Evolutionary conservation across 768 basidiomycete genomes (phyloP).

Genomic region (Macrocybe gigantea): DNA sequence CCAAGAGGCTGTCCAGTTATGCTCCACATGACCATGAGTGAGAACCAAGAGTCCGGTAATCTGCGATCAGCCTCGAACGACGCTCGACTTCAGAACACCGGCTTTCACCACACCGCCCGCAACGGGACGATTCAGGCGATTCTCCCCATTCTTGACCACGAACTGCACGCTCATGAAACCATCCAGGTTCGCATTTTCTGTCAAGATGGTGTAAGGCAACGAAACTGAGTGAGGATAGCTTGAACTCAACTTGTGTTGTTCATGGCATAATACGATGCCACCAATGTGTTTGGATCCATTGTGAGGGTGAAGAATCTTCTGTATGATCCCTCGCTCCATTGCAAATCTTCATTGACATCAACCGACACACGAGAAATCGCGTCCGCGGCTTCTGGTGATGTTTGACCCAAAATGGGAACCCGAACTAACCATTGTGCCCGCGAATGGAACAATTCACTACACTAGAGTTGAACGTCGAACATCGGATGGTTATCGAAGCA

Average conservation of each 20-base stretch:
- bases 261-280: slow-evolving; percentile 54
- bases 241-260: not conserved
- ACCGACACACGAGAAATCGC: slow-evolving; percentile 30
- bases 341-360: slow-evolving; percentile 39
- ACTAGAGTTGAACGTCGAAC: too few species aligned
- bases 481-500: too few species aligned
- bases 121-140: slow-evolving; percentile 42
- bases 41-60: too few species aligned
- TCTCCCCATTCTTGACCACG: slow-evolving; percentile 33
- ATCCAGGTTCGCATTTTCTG: slow-evolving; percentile 37
- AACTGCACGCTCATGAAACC: slow-evolving; percentile 39
- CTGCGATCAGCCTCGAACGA: too few species aligned
- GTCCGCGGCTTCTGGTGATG: slow-evolving; percentile 32
- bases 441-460: too few species aligned
- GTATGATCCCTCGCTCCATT: slow-evolving; percentile 57
- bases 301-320: slow-evolving; percentile 55
- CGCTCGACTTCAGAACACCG: slow-evolving; percentile 30
- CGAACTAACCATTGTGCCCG: slow-evolving; percentile 54
- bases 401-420: slow-evolving; percentile 37
- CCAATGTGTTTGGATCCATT: slow-evolving; percentile 35
- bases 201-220: not conserved
- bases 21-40: too few species aligned
- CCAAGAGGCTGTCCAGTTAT: too few species aligned
- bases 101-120: slow-evolving; percentile 41
- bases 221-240: not conserved